Evolutionary conservation across 108 stramenopile genomes (phyloP), one percentile per base, ranked within the genome.

Genomic region (Nitzschia sp.): DNA sequence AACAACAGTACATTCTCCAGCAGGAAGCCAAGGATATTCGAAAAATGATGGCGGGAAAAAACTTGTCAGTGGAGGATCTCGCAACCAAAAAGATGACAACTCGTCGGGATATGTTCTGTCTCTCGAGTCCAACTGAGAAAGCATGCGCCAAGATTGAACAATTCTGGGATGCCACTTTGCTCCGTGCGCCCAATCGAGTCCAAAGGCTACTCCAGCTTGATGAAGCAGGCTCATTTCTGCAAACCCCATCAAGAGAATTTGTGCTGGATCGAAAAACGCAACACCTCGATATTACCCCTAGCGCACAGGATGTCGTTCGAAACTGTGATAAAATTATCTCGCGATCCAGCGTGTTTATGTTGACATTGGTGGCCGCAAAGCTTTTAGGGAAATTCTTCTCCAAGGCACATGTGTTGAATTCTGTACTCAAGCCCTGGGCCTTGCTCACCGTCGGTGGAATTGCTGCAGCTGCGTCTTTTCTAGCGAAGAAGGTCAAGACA

Each of bases 91-190:
- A 28, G 8, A 60, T 60, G 69, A 60, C 17, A 16, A 60, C 46
- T 29, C 46, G 69, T 11, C 29, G 46, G 27, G 27, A 59, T 19
- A n/a, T 53, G 23, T 68, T 68, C 56, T 68, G 67, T 44, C 38
- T 68, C 30, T 27, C 67, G 15, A 68, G 59, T 65, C 86, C 86
- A 0, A 77, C 80, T 3, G 86, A 87, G 46, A 72, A 59, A 48
- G 19, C 80, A 35, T 65, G 62, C 30, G 61, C 76, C 31, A 72
- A 63, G 31, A 31, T 86, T 15, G 85, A 79, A 30, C 57, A 73
- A 33, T 86, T 85, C 68, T 86, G 79, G 62, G 88, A 90, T 66
- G 71, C 64, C 0, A 86, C 88, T 9, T 64, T 90, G 22, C 29
- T 65, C 11, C 64, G 75, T 8, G 78, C 58, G 21, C 88, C 88